phyloP scores from a whole-genome alignment of 306 rosid genomes.

The Cicer judaicum region DNA sequence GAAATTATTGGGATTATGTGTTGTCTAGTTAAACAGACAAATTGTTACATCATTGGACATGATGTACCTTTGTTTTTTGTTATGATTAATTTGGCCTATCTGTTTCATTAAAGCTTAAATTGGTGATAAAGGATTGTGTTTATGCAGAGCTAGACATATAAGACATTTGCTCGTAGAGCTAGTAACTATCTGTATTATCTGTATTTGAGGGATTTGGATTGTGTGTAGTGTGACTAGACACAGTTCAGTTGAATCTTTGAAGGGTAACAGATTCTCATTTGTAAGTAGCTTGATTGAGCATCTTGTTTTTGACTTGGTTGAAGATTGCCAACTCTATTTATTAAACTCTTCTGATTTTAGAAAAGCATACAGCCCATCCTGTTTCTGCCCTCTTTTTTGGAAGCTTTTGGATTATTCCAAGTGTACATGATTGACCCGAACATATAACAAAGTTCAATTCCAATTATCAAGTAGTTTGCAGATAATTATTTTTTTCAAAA shows the following conservation, averaged over 20 bases:
- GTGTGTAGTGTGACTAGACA: too few relatives aligned
- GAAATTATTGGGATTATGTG: not conserved
- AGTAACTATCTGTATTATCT: slow-evolving; percentile 9
- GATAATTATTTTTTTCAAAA: not conserved
- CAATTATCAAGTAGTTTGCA: slow-evolving; percentile 2
- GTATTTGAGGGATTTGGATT: not conserved
- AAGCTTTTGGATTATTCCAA: not conserved
- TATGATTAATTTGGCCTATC: not conserved
- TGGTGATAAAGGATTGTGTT: slow-evolving; percentile 11
- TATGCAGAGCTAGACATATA: not conserved
- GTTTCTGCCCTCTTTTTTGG: not conserved
- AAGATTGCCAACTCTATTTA: slow-evolving; percentile 1
- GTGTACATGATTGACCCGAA: not conserved
- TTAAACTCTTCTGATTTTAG: not conserved
- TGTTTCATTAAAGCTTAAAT: slow-evolving; percentile 21
- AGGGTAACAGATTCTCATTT: slow-evolving; percentile 8
- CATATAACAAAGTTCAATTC: slow-evolving; percentile 1
- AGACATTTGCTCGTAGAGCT: not conserved
- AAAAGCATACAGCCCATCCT: slow-evolving; percentile 3
- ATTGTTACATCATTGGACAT: not conserved
- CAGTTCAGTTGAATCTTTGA: slow-evolving; percentile 14
- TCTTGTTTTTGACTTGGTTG: not conserved
- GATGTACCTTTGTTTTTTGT: slow-evolving; percentile 7
- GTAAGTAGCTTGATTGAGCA: slow-evolving; percentile 2
- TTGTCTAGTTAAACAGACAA: not conserved